Percentiles rank a stretch among this genome's conserved stretches.
phyloP scores from a whole-genome alignment of 2,329 filamentous ascomycete genomes.

The Claviceps quebecensis region DNA sequence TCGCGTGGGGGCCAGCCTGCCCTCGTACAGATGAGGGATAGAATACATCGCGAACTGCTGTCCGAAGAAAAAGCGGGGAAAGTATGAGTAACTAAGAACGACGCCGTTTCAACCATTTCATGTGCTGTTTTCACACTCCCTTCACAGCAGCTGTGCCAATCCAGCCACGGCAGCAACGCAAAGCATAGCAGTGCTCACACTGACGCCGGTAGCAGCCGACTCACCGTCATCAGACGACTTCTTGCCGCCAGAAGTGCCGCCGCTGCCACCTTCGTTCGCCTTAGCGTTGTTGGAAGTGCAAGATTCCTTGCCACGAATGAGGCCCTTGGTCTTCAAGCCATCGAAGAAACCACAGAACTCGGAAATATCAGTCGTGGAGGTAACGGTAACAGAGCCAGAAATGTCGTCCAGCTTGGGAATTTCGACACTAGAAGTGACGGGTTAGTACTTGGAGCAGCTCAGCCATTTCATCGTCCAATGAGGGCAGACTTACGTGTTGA shows the following conservation, averaged over 20 bases:
- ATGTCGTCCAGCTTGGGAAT: slow-evolving; percentile 56
- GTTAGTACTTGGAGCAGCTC: not conserved
- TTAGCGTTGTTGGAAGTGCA: slow-evolving; percentile 38
- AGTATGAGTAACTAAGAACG: slow-evolving; percentile 20
- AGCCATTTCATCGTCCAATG: not conserved
- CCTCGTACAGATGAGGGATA: slow-evolving; percentile 13
- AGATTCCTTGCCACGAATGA: slow-evolving; percentile 27
- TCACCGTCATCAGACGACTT: slow-evolving; percentile 19
- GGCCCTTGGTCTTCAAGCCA: slow-evolving; percentile 23
- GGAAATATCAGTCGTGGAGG: slow-evolving; percentile 48
- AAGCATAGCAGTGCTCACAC: slow-evolving; percentile 33
- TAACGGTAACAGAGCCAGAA: slow-evolving; percentile 56
- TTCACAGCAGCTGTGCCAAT: slow-evolving; percentile 39
- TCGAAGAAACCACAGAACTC: slow-evolving; percentile 40
- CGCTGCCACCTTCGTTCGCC: slow-evolving; percentile 33
- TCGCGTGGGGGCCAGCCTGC: slow-evolving; percentile 13
- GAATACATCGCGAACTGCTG: slow-evolving; percentile 21
- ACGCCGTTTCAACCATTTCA: slow-evolving; percentile 22
- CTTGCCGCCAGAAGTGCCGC: slow-evolving; percentile 14
- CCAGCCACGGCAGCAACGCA: slow-evolving; percentile 32
- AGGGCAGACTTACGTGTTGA: slow-evolving; percentile 52
- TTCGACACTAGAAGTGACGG: slow-evolving; percentile 40
- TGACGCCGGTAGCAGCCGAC: slow-evolving; percentile 30
- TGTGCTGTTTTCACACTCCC: slow-evolving; percentile 9
- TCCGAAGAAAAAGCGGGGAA: slow-evolving; percentile 21